Percentiles rank a stretch among this genome's conserved stretches.
Conservation (phyloP, 768 basidiomycete species). For the Roridomyces roridus region DNA sequence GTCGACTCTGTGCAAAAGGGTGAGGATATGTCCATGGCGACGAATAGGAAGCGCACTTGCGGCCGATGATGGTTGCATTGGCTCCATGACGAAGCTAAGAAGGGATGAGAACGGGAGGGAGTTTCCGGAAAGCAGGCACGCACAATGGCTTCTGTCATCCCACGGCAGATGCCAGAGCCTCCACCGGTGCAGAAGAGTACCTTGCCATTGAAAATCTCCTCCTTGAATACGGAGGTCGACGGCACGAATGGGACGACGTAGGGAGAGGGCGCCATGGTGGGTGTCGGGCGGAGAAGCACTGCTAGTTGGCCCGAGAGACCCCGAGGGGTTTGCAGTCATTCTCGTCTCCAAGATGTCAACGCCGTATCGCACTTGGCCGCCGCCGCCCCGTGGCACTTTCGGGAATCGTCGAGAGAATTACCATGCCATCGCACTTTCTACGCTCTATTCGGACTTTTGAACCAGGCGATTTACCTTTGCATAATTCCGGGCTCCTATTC, state of each 20-base stretch:
- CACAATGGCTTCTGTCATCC: slow-evolving; percentile 86
- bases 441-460: no score
- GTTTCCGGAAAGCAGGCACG: slow-evolving; percentile 27
- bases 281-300: neutral
- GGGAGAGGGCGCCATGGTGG: slow-evolving; percentile 45
- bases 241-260: slow-evolving; percentile 53
- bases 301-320: no score
- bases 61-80: slow-evolving; percentile 80
- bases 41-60: slow-evolving; percentile 66
- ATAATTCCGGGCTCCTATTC: no score
- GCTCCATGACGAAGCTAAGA: slow-evolving; percentile 84
- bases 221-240: slow-evolving; percentile 73
- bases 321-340: no score
- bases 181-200: slow-evolving; percentile 93
- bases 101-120: neutral
- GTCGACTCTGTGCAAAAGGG: slow-evolving; percentile 57
- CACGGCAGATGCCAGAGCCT: slow-evolving; percentile 90
- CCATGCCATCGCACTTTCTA: no score
- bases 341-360: no score
- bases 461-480: no score
- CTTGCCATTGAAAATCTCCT: slow-evolving; percentile 87
- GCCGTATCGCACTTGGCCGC: no score
- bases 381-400: no score
- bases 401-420: no score
- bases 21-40: slow-evolving; percentile 4